Evolutionary conservation across 148 eudicot genomes (phyloP), one percentile per base, ranked within the genome.

Genomic region (Camellia lanceoleosa): DNA sequence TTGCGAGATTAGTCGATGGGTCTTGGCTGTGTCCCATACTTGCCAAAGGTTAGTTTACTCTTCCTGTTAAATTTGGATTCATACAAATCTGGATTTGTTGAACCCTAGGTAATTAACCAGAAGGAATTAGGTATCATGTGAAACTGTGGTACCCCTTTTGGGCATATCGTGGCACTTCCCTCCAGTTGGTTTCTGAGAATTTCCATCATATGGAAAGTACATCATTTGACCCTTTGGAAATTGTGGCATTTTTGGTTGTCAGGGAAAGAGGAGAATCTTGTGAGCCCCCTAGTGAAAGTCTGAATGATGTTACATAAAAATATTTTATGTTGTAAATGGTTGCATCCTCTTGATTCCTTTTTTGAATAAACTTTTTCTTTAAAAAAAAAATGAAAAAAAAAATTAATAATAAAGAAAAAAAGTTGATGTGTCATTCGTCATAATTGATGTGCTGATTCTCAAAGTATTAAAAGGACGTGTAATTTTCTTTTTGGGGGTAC

Each of bases 21-120:
- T 75, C 99, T 96, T 80, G 98, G 92, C 58, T 96, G 98, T 78
- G 97, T 96, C 59, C 98, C 97, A 46, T 96, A 93, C 88, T 86
- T 96, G 87, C 97, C 90, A 43, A 96, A 93, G 99, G 98, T 96
- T 78, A 87, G 98, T 88, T 55, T 73, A 76, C 19, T 76, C 42
- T 80, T 43, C 18, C 46, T 71, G n/a, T 23, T 80, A 23, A 61
- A 20, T 62, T 30, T 30, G 38, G 38, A 30, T 30, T 58, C 74
- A 15, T 47, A 9, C 76, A 49, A 23, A 78, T 52, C 52, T 62
- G 58, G 60, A 23, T 59, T 69, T 9, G 78, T 73, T 30, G 38
- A 30, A 30, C 38, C 38, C 38, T 30, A 30, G 38, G 11, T 47
- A 15, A 38, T 49, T 68, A 13, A 68, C 62, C 65, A 43, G 71